Percentiles rank a stretch among this genome's conserved stretches.
Conservation (phyloP, 371 early-diverging fungal genomes). For the Haplosporangium sp. region DNA sequence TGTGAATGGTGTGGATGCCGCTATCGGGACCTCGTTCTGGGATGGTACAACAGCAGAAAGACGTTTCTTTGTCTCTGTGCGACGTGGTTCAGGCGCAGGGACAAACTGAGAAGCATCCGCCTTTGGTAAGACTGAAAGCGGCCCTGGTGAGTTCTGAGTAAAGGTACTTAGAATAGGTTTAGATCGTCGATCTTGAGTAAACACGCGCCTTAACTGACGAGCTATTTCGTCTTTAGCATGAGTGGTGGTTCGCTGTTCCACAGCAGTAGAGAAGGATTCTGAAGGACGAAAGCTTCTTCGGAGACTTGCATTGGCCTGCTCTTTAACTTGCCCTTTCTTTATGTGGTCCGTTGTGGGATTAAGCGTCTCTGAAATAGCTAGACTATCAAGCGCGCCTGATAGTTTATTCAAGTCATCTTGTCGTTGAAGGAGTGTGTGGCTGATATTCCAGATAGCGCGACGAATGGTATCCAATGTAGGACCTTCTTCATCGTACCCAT, state of each 20-base stretch:
- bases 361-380: slow-evolving; percentile 18
- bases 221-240: slow-evolving; percentile 27
- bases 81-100: slow-evolving; percentile 36
- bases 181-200: slow-evolving; percentile 16
- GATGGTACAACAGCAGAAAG: slow-evolving; percentile 27
- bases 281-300: slow-evolving; percentile 9
- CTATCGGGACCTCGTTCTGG: slow-evolving; percentile 7
- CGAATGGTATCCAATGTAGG: slow-evolving; percentile 45
- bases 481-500: slow-evolving; percentile 24
- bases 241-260: slow-evolving; percentile 13
- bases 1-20: slow-evolving; percentile 6
- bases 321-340: not conserved
- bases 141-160: not conserved
- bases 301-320: not conserved
- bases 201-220: slow-evolving; percentile 25
- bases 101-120: slow-evolving; percentile 22
- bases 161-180: slow-evolving; percentile 16
- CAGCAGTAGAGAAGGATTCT: not conserved
- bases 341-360: not conserved
- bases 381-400: slow-evolving; percentile 32
- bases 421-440: slow-evolving; percentile 26
- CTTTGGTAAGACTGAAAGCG: slow-evolving; percentile 27
- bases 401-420: slow-evolving; percentile 41
- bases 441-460: slow-evolving; percentile 51
- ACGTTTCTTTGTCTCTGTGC: slow-evolving; percentile 44